Evolutionary conservation across 176 grass and related monocot species (phyloP), one percentile per base, ranked within the genome.

Genomic region (Triticum timopheevii): DNA sequence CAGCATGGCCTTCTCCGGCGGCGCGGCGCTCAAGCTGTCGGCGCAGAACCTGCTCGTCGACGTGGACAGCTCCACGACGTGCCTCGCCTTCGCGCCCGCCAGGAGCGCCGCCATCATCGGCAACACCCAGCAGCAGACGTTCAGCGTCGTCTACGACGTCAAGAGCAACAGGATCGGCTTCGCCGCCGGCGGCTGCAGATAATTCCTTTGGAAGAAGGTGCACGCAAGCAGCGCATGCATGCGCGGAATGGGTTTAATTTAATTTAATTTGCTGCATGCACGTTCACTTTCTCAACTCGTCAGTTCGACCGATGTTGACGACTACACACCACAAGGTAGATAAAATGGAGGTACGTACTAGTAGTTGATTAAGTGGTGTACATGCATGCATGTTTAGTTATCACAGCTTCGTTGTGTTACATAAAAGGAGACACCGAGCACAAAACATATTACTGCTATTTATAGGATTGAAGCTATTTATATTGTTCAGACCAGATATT

Each of bases 71-170:
- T 72, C 86, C 79, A 91, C 91, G 6, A 90, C 93, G 13, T 95
- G 93, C 91, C 91, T 95, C 27, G 93, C 93, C 7, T 95, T 95
- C 73, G 88, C 90, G 56, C 83, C 93, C 8, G 79, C 88, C 0
- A 80, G 64, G 17, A 93, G 91, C 84, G 86, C 84, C 39, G 88
- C 91, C 82, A 95, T 95, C 91, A 88, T 95, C 80, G 93, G 93
- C 13, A 95, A 95, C 91, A 93, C 84, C 74, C 93, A 93, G 89
- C 93, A 95, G 86, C 88, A 95, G 89, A 84, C 91, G 11, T 93
- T 91, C 91, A 93, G 88, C 67, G 88, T 95, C 68, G 93, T 95
- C 65, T 95, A 91, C 89, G 93, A 95, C 84, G 93, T 95, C 62
- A 92, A 69, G 54, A 89, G 15, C 35, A 85, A 61, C 75, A 93